Conservation (phyloP, 2,329 filamentous ascomycete genomes). For the Aspergillus fructus region DNA sequence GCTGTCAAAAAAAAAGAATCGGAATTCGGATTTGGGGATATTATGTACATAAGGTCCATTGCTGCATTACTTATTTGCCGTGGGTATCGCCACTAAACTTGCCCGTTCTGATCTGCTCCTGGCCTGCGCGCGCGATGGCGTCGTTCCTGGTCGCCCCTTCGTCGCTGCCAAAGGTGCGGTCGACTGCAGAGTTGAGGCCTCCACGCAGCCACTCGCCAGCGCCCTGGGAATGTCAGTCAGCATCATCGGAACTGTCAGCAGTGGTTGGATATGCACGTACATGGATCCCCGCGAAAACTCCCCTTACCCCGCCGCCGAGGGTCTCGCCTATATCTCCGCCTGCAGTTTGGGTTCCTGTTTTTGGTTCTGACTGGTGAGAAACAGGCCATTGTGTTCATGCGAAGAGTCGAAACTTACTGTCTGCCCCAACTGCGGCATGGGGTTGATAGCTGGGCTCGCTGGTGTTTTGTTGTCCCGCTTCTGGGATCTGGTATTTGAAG, state of each 20-base stretch:
- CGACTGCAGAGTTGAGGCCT: slow-evolving; percentile 36
- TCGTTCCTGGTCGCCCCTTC: slow-evolving; percentile 38
- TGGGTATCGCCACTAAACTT: slow-evolving; percentile 19
- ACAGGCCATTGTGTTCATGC: not conserved
- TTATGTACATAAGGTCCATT: no score
- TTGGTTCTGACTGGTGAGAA: not conserved
- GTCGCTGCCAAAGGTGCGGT: slow-evolving; percentile 37
- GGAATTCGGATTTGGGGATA: no score
- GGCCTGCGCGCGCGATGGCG: slow-evolving; percentile 36
- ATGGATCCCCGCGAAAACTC: slow-evolving; percentile 34
- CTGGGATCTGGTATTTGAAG: slow-evolving; percentile 4
- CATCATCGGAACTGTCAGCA: not conserved
- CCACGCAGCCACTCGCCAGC: slow-evolving; percentile 43
- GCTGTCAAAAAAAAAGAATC: no score
- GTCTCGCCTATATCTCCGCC: not conserved
- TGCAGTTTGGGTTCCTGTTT: not conserved
- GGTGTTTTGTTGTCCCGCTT: not conserved
- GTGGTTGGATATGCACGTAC: slow-evolving; percentile 21
- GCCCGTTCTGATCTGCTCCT: slow-evolving; percentile 36
- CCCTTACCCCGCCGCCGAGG: slow-evolving; percentile 28
- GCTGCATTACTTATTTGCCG: no score
- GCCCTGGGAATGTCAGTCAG: slow-evolving; percentile 27
- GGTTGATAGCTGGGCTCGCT: not conserved
- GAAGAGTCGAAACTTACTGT: not conserved
- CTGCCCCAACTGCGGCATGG: not conserved